These are phyloP conservation scores for Penicillium sp. DNA, from an alignment of 2,329 filamentous ascomycete genomes.

Conservation along the genomic window DNA sequence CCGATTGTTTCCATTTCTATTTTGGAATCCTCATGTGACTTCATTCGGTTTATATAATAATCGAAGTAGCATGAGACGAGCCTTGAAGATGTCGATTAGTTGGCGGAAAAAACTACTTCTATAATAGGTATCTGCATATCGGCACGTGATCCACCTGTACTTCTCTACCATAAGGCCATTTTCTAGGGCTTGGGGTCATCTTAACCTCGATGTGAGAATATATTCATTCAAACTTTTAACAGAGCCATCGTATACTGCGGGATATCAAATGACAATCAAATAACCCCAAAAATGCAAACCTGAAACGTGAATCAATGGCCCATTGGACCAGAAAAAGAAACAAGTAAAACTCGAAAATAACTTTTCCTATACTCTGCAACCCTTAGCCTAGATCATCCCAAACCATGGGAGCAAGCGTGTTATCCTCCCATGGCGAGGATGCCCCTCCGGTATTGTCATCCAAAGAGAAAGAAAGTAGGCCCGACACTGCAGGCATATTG, in stretches of 20 bases:
- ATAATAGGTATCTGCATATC: no score
- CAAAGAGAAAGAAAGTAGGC: slow-evolving; percentile 30
- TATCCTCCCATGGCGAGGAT: slow-evolving; percentile 35
- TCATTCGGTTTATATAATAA: neutral
- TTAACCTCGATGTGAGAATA: neutral
- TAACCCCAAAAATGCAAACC: neutral
- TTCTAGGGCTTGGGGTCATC: neutral
- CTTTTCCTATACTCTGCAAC: slow-evolving; percentile 3
- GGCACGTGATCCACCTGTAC: neutral
- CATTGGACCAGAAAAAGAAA: slow-evolving; percentile 4
- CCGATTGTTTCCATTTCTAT: neutral
- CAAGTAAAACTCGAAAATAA: neutral
- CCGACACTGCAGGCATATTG: slow-evolving; percentile 10
- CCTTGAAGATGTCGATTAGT: neutral
- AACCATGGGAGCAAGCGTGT: slow-evolving; percentile 40
- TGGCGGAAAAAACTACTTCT: neutral
- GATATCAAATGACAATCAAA: slow-evolving; percentile 19
- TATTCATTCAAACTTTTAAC: slow-evolving; percentile 6
- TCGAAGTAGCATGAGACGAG: neutral
- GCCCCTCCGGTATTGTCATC: slow-evolving; percentile 28
- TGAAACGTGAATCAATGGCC: neutral
- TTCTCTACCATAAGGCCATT: neutral
- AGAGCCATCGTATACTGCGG: slow-evolving; percentile 28
- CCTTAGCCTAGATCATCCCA: slow-evolving; percentile 38
- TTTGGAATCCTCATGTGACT: neutral